Evolutionary conservation across 2,329 filamentous ascomycete genomes (phyloP).

Genomic region (Phialophora tarda): DNA sequence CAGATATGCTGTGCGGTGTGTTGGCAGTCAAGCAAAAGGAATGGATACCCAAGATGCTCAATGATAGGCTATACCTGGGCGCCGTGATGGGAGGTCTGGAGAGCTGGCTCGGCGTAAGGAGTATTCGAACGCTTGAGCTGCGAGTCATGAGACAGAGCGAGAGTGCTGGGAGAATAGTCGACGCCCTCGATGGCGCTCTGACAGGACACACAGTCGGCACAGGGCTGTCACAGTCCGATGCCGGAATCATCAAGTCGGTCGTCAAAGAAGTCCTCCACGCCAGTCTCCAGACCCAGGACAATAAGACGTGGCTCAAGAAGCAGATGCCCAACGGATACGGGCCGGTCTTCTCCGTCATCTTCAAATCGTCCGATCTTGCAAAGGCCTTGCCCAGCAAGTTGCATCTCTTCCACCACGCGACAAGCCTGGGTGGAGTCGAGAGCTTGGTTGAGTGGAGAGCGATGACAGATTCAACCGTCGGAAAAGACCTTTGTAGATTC

Average conservation of each 20-base stretch:
- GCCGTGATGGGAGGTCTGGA: conserved; percentile 87
- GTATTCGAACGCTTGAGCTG: conserved; percentile 82
- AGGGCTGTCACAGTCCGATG: conserved; percentile 50
- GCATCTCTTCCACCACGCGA: conserved; percentile 88
- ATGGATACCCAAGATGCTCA: conserved; percentile 66
- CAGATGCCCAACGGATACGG: conserved; percentile 95
- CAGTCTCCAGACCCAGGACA: conserved; percentile 72
- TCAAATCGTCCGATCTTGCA: conserved; percentile 67
- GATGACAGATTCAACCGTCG: conserved; percentile 79
- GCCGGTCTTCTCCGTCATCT: conserved; percentile 79
- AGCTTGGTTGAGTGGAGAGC: conserved; percentile 95
- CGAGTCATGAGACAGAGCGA: conserved; percentile 77
- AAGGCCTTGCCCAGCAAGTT: conserved; percentile 76
- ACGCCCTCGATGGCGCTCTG: conserved; percentile 68
- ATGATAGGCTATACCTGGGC: conserved; percentile 78
- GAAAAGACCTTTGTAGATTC: conserved; percentile 74
- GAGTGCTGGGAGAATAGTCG: conserved; percentile 71
- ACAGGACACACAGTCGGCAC: conserved; percentile 44
- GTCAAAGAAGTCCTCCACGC: conserved; percentile 75
- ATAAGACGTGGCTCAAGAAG: conserved; percentile 72
- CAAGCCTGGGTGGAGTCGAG: conserved; percentile 90
- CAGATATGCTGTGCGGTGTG: conserved; percentile 88
- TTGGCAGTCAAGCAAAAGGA: conserved; percentile 66
- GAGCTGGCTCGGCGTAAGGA: conserved; percentile 88
- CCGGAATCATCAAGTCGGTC: conserved; percentile 56